Percentiles rank a stretch among this genome's conserved stretches.
Conservation (phyloP, 1,284 basidiomycete species). For the Austroboletus niveus region DNA sequence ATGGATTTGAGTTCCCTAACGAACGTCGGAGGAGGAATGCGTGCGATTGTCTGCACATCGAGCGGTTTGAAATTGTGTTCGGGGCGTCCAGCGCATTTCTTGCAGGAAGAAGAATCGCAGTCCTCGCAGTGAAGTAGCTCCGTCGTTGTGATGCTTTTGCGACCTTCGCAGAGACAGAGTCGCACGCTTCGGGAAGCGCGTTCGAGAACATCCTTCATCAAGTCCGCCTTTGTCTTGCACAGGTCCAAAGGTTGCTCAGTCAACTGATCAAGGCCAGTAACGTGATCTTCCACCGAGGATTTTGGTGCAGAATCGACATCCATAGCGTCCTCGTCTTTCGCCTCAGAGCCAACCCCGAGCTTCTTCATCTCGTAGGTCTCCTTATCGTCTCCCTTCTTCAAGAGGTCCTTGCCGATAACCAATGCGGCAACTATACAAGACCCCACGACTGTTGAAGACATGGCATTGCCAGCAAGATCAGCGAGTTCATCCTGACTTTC, state of each 20-base stretch:
- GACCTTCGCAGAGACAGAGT: conserved; percentile 88
- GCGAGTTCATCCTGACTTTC: conserved; percentile 94
- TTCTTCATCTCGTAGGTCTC: conserved; percentile 64
- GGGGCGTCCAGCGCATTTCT: conserved; percentile 85
- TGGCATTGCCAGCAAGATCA: conserved; percentile 94
- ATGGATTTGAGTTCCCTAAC: conserved; percentile 73
- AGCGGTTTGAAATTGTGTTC: conserved; percentile 73
- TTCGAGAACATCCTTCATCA: conserved; percentile 59
- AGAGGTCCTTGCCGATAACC: conserved; percentile 60
- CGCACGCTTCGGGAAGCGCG: conserved; percentile 73
- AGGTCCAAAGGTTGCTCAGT: conserved; percentile 65
- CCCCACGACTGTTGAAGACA: conserved; percentile 96
- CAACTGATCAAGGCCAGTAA: conserved; percentile 73
- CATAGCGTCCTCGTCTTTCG: conserved; percentile 42
- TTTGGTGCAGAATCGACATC: conserved; percentile 40
- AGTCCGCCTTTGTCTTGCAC: conserved; percentile 47
- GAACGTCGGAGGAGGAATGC: conserved; percentile 71
- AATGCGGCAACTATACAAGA: conserved; percentile 86
- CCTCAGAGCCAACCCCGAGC: conserved; percentile 38
- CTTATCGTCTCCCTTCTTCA: conserved; percentile 62
- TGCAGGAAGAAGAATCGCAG: conserved; percentile 81
- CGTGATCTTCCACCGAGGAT: conserved; percentile 43
- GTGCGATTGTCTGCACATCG: conserved; percentile 46
- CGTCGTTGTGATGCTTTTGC: conserved; percentile 72
- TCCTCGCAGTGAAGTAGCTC: conserved; percentile 70